A percentile compares a stretch with the other conserved stretches of the same genome.
phyloP scores from a whole-genome alignment of 2,329 filamentous ascomycete genomes.

The Microascus cirrosus region DNA sequence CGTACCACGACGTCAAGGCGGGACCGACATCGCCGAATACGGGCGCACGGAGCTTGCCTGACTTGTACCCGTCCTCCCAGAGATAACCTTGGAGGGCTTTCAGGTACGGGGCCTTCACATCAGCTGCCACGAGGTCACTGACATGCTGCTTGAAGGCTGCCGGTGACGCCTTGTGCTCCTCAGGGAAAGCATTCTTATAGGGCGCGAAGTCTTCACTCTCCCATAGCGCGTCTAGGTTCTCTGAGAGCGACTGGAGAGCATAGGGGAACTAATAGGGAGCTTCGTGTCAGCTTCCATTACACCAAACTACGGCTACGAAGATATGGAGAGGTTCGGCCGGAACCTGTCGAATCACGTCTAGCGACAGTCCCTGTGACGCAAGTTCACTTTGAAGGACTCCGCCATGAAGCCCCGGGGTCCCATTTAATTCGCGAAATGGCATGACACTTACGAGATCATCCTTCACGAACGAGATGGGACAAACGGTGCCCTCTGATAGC shows the following conservation, averaged over 20 bases:
- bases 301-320: neutral
- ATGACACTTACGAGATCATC: conserved; percentile 59
- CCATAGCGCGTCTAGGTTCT: conserved; percentile 57
- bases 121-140: conserved; percentile 55
- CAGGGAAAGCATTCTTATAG: conserved; percentile 63
- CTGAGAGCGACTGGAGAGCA: conserved; percentile 54
- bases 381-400: neutral
- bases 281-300: neutral
- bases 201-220: conserved; percentile 48
- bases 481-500: conserved; percentile 59
- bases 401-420: neutral
- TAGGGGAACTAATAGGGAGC: conserved; percentile 58
- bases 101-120: conserved; percentile 66
- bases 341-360: neutral
- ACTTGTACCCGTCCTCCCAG: conserved; percentile 64
- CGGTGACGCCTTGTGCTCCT: conserved; percentile 46
- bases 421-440: neutral
- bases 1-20: conserved; percentile 47
- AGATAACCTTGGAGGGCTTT: conserved; percentile 73
- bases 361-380: neutral
- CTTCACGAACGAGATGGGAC: conserved; percentile 76
- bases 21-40: conserved; percentile 66
- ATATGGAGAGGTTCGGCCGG: neutral
- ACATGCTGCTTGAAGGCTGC: conserved; percentile 55
- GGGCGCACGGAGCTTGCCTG: conserved; percentile 58